Conservation (phyloP, 2,329 filamentous ascomycete species). For the Orbilia javanica region DNA sequence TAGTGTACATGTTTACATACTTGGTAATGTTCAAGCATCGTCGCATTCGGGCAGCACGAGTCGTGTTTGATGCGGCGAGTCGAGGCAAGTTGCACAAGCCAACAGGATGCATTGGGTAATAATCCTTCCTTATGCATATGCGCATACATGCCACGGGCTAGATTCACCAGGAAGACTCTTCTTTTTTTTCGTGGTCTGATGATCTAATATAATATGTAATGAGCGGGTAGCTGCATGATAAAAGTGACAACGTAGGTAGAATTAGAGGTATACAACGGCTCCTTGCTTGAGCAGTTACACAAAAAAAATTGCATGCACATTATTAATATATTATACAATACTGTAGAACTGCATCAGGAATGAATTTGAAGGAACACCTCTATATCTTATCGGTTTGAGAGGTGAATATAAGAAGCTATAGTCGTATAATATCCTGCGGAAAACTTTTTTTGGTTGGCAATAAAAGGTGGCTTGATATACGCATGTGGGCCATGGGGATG, state of each 20-base stretch:
- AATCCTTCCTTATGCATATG: no score
- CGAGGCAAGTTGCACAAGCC: no score
- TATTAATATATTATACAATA: not conserved
- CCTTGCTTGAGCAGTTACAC: not conserved
- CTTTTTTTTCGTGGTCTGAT: not conserved
- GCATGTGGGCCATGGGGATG: not conserved
- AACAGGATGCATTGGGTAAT: no score
- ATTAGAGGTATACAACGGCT: not conserved
- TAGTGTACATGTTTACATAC: no score
- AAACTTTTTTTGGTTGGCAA: not conserved
- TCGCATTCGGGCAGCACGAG: no score
- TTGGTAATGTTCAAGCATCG: no score
- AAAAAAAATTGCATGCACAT: not conserved
- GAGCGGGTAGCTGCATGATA: conserved; percentile 1
- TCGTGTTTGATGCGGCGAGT: no score
- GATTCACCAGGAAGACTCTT: no score
- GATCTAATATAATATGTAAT: conserved; percentile 6
- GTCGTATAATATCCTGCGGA: not conserved
- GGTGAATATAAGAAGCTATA: not conserved
- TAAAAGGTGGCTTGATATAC: not conserved
- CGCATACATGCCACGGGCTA: no score
- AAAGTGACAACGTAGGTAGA: not conserved
- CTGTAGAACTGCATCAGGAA: not conserved
- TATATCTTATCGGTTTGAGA: no score
- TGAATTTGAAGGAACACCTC: not conserved